These are phyloP conservation scores for Phytophthora colocasiae DNA, from an alignment of 352 stramenopile species.

Conservation along the genomic window DNA sequence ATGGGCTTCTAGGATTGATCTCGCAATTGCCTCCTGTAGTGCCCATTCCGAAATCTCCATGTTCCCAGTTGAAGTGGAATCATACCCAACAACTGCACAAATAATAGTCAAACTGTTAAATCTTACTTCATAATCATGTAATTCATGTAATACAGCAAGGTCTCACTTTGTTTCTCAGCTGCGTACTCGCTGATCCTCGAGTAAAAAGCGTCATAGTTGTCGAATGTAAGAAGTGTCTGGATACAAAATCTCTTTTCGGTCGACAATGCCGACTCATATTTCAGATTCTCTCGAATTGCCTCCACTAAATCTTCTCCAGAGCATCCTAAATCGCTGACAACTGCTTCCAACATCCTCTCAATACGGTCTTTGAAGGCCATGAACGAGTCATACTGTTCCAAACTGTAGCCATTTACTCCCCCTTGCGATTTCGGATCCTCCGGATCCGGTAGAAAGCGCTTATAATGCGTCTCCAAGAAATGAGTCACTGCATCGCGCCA, in stretches of 20 bases:
- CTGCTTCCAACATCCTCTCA: slow-evolving; percentile 63
- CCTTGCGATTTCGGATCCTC: slow-evolving; percentile 30
- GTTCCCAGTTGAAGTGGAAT: slow-evolving; percentile 5
- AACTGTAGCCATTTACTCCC: slow-evolving; percentile 44
- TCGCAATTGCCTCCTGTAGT: slow-evolving; percentile 71
- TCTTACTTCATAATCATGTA: not conserved
- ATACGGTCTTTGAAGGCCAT: slow-evolving; percentile 75
- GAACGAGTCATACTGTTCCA: slow-evolving; percentile 76
- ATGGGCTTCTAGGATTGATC: slow-evolving; percentile 69
- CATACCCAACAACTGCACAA: slow-evolving; percentile 23
- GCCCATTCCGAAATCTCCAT: slow-evolving; percentile 63
- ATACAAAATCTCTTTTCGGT: slow-evolving; percentile 69
- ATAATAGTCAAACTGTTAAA: not conserved
- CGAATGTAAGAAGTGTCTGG: slow-evolving; percentile 76
- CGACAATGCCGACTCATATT: slow-evolving; percentile 38
- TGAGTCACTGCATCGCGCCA: slow-evolving; percentile 60
- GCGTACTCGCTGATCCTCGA: slow-evolving; percentile 65
- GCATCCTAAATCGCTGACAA: slow-evolving; percentile 70
- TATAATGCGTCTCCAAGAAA: slow-evolving; percentile 70
- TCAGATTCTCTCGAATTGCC: slow-evolving; percentile 52
- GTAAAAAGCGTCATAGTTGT: slow-evolving; percentile 72
- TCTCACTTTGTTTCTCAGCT: slow-evolving; percentile 43
- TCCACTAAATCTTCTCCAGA: slow-evolving; percentile 61
- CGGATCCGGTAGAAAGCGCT: slow-evolving; percentile 45
- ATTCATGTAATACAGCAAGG: not conserved